Evolutionary conservation across 1,284 basidiomycete species (phyloP).

Genomic region (Apiotrichum gamsii): DNA sequence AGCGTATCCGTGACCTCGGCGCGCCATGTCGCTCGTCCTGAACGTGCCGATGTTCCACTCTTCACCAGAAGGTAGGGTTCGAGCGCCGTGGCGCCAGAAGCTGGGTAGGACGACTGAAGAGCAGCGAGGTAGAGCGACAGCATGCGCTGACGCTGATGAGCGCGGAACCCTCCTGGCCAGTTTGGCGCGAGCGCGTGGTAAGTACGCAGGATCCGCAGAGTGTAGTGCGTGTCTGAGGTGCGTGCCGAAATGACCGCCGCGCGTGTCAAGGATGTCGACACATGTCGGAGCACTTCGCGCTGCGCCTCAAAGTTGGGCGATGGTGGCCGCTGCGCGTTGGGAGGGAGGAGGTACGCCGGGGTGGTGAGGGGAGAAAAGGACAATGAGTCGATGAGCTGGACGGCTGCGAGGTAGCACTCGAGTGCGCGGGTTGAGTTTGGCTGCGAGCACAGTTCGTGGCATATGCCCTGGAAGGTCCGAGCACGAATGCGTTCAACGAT

Average conservation of each 20-base stretch:
- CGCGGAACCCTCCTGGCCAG: constrained; percentile 68
- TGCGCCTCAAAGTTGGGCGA: constrained; percentile 27
- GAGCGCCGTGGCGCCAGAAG: constrained; percentile 17
- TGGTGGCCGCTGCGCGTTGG: constrained; percentile 7
- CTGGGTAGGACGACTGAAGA: constrained; percentile 52
- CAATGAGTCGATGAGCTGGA: constrained; percentile 20
- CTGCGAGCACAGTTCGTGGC: constrained; percentile 22
- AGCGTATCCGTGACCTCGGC: constrained; percentile 59
- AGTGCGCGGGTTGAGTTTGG: constrained; percentile 26
- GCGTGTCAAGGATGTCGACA: constrained; percentile 41
- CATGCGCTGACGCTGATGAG: constrained; percentile 64
- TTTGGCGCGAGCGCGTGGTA: constrained; percentile 57
- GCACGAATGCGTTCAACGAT: constrained; percentile 47
- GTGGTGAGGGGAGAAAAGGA: constrained; percentile 14
- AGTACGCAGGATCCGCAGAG: constrained; percentile 58
- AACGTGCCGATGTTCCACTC: constrained; percentile 20
- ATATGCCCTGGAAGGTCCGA: constrained; percentile 44
- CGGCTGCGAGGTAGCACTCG: constrained; percentile 26
- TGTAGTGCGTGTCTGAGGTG: constrained; percentile 6
- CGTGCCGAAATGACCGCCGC: constrained; percentile 48
- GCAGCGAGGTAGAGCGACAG: constrained; percentile 66
- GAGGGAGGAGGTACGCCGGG: constrained; percentile 26
- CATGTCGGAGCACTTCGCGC: constrained; percentile 39
- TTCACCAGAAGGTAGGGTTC: constrained; percentile 22
- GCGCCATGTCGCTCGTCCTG: constrained; percentile 57